Percentiles rank a stretch among this genome's conserved stretches.
Conservation (phyloP, 768 basidiomycete species). For the Lactifluus pinguis region DNA sequence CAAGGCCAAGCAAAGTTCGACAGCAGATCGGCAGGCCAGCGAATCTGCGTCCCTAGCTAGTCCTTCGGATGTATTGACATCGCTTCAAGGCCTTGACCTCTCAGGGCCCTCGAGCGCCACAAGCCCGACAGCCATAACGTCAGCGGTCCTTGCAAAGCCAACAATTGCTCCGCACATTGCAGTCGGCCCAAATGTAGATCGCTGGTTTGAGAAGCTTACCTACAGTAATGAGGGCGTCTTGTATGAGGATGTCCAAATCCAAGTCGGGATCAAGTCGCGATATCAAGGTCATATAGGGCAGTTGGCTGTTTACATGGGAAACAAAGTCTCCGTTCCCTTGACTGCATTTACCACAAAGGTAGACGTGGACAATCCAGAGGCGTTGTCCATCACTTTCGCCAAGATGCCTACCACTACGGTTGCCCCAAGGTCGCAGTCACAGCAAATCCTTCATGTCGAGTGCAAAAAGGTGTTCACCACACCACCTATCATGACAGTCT, state of each 20-base stretch:
- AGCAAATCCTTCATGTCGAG: slow-evolving; percentile 89
- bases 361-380: slow-evolving; percentile 61
- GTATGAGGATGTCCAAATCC: slow-evolving; percentile 92
- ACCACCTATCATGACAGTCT: slow-evolving; percentile 75
- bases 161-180: slow-evolving; percentile 43
- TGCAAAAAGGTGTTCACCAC: slow-evolving; percentile 80
- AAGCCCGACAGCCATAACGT: slow-evolving; percentile 19
- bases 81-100: slow-evolving; percentile 78
- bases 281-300: slow-evolving; percentile 94
- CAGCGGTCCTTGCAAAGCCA: slow-evolving; percentile 3
- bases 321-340: slow-evolving; percentile 85
- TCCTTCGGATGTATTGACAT: slow-evolving; percentile 53
- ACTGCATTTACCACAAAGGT: slow-evolving; percentile 85
- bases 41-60: slow-evolving; percentile 25
- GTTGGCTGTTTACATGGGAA: slow-evolving; percentile 90
- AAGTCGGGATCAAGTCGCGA: slow-evolving; percentile 93
- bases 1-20: slow-evolving; percentile 28
- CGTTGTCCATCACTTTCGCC: slow-evolving; percentile 75
- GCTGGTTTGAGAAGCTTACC: slow-evolving; percentile 81
- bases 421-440: slow-evolving; percentile 75
- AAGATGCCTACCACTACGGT: slow-evolving; percentile 85
- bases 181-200: slow-evolving; percentile 65
- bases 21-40: slow-evolving; percentile 25
- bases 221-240: slow-evolving; percentile 80
- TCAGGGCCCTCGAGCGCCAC: slow-evolving; percentile 28